These are phyloP conservation scores for Termitomyces sp. DNA, from an alignment of 1,284 basidiomycete species.

Conservation along the genomic window DNA sequence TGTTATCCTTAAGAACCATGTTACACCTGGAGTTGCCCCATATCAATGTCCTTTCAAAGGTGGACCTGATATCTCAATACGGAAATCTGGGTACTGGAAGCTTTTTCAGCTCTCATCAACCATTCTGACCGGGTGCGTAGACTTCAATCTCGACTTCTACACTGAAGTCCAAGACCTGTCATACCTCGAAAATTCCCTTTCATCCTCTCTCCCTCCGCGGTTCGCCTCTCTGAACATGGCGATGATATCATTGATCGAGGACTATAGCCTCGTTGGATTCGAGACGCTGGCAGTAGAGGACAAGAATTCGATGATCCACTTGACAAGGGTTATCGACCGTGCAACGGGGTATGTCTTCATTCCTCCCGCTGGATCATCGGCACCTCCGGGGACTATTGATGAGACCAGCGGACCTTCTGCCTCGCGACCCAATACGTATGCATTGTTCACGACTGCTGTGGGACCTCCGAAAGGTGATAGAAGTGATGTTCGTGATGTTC, in stretches of 20 bases:
- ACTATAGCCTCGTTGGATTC: conserved; percentile 92
- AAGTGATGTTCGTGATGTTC: conserved; percentile 72
- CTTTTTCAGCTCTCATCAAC: conserved; percentile 7
- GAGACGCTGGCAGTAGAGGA: conserved; percentile 98
- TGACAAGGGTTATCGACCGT: conserved; percentile 79
- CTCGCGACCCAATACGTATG: conserved; percentile 59
- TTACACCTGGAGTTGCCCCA: conserved; percentile 97
- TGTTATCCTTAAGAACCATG: conserved; percentile 94
- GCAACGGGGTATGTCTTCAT: conserved; percentile 87
- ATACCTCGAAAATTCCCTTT: conserved; percentile 78
- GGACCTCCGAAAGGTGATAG: conserved; percentile 50
- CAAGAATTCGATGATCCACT: conserved; percentile 87
- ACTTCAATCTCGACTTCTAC: conserved; percentile 97
- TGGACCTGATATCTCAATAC: conserved; percentile 85
- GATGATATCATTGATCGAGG: conserved; percentile 89
- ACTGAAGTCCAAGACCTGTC: conserved; percentile 96
- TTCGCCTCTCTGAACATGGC: conserved; percentile 83
- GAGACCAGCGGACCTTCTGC: conserved; percentile 34
- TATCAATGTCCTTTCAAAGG: conserved; percentile 94
- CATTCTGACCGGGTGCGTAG: conserved; percentile 35
- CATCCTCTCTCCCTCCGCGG: conserved; percentile 55
- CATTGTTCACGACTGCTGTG: conserved; percentile 63
- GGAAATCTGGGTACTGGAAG: conserved; percentile 74
- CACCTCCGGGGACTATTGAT: conserved; percentile 49
- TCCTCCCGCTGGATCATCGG: conserved; percentile 46